Conservation (phyloP, 306 rosid species). For the Acacia crassicarpa region DNA sequence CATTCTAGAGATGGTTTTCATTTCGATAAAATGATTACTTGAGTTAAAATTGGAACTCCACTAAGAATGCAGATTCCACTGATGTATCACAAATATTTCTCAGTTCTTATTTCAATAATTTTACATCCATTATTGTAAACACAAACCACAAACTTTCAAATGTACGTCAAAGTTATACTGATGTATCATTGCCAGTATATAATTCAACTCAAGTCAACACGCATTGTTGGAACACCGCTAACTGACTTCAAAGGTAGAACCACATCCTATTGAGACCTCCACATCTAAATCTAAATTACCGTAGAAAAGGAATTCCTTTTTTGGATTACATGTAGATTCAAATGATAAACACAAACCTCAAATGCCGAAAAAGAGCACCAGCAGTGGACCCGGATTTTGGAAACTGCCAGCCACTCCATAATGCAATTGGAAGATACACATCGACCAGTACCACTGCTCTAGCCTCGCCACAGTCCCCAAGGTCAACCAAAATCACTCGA, state of each 20-base stretch:
- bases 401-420: conserved; percentile 88
- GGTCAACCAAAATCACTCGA: conserved; percentile 44
- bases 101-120: background rate
- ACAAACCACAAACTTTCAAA: background rate
- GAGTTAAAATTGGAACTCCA: background rate
- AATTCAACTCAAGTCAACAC: background rate
- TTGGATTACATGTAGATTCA: background rate
- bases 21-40: background rate
- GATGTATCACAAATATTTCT: background rate
- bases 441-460: conserved; percentile 75
- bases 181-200: too few relatives aligned
- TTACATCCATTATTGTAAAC: background rate
- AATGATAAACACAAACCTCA: conserved; percentile 55
- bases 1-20: background rate
- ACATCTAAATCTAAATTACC: background rate
- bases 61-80: background rate
- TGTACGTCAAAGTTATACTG: background rate
- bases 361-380: conserved; percentile 69
- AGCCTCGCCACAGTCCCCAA: conserved; percentile 22
- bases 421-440: conserved; percentile 57
- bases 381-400: conserved; percentile 58
- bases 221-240: background rate
- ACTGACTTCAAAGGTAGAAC: background rate
- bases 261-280: background rate
- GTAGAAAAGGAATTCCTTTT: background rate